Evolutionary conservation across 1,284 basidiomycete species (phyloP).

Genomic region (Leccinum pachyderme): DNA sequence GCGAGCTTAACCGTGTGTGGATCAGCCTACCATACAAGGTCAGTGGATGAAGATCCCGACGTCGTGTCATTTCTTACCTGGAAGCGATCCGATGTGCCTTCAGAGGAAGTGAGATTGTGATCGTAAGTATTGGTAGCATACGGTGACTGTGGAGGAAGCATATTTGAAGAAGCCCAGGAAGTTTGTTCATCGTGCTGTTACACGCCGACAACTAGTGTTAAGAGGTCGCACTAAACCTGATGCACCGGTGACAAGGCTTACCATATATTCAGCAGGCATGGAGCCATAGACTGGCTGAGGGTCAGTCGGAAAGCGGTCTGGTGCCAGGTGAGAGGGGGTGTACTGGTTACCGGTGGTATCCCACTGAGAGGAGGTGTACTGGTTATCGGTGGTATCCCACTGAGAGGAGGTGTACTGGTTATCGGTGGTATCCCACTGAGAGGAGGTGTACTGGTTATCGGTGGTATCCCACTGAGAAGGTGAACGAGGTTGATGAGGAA

Average conservation of each 20-base stretch:
- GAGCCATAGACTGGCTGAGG: background rate
- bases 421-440: too few species aligned
- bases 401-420: too few species aligned
- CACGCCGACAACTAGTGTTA: background rate
- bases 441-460: too few species aligned
- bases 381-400: too few species aligned
- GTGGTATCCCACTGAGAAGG: too few species aligned
- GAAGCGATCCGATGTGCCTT: background rate
- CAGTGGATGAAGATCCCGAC: background rate
- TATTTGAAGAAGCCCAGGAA: background rate
- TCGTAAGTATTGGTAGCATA: background rate
- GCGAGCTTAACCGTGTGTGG: background rate
- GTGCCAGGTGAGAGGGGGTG: background rate
- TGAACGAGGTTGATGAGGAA: too few species aligned
- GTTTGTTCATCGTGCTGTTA: background rate
- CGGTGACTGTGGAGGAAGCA: background rate
- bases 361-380: too few species aligned
- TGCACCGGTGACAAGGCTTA: constrained; percentile 1
- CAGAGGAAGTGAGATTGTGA: background rate
- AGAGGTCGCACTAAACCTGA: background rate
- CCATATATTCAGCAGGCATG: background rate
- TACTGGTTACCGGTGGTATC: background rate
- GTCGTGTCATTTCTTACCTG: background rate
- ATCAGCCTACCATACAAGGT: background rate
- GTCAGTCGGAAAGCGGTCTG: too few species aligned